These are phyloP conservation scores for Dendrobium catenatum DNA, from an alignment of 106 monocot species.

Conservation along the genomic window DNA sequence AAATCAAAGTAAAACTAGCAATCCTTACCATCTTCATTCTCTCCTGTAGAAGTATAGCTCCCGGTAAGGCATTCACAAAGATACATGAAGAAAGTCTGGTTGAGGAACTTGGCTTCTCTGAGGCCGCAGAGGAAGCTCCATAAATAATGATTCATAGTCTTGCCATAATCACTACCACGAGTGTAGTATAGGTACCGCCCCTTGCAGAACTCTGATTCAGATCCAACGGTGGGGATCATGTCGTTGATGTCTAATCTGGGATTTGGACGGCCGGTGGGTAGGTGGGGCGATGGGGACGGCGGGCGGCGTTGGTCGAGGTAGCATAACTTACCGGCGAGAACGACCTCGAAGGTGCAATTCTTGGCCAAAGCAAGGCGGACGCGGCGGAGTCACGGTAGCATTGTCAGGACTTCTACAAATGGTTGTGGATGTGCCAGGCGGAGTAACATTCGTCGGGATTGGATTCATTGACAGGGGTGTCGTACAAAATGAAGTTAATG, in stretches of 20 bases:
- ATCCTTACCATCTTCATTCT: conserved; percentile 81
- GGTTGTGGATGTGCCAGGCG: conserved; percentile 69
- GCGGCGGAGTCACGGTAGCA: conserved; percentile 76
- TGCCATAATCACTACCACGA: conserved; percentile 80
- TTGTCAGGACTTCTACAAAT: conserved; percentile 56
- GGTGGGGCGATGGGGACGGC: neutral
- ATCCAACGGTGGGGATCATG: conserved; percentile 60
- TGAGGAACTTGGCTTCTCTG: conserved; percentile 76
- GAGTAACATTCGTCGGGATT: conserved; percentile 53
- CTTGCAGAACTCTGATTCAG: conserved; percentile 52
- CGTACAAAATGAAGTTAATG: conserved; percentile 66
- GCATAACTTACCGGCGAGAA: conserved; percentile 57
- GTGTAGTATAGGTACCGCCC: conserved; percentile 64
- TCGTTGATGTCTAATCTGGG: conserved; percentile 76
- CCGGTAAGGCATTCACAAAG: conserved; percentile 59
- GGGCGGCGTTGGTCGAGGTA: conserved; percentile 51
- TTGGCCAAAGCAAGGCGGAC: conserved; percentile 35
- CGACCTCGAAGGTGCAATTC: conserved; percentile 39
- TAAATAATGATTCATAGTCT: conserved; percentile 87
- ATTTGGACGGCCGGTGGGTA: conserved; percentile 16
- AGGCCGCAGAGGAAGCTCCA: conserved; percentile 94
- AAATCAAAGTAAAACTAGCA: conserved; percentile 94
- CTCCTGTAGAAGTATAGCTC: conserved; percentile 35
- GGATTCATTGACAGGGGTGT: conserved; percentile 55
- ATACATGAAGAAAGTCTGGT: conserved; percentile 87